phyloP scores from a whole-genome alignment of 495 filamentous ascomycete genomes.

The Penicillium coprophilum region DNA sequence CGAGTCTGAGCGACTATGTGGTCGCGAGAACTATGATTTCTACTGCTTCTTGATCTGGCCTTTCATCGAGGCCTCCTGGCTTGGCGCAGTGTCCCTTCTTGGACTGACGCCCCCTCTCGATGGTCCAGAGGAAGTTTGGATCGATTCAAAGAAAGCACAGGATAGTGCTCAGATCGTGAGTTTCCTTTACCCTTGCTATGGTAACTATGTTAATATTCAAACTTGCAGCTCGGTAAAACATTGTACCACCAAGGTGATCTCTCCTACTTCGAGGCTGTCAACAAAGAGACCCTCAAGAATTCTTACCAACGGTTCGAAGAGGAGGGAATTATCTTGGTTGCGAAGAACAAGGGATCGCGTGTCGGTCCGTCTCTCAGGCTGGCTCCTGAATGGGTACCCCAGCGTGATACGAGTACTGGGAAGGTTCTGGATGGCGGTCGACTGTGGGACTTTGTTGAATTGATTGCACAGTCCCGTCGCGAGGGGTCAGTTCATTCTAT shows the following conservation, averaged over 20 bases:
- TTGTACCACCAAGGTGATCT: constrained; percentile 97
- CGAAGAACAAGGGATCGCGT: constrained; percentile 60
- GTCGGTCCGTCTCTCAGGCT: constrained; percentile 60
- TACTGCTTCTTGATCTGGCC: constrained; percentile 99
- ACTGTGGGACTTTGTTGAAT: constrained; percentile 88
- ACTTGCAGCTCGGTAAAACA: constrained; percentile 80
- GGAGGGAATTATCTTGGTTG: constrained; percentile 79
- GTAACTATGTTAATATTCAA: constrained; percentile 21
- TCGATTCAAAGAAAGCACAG: constrained; percentile 74
- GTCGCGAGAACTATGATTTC: constrained; percentile 94
- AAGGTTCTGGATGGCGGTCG: constrained; percentile 65
- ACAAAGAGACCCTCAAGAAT: constrained; percentile 95
- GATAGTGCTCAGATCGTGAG: constrained; percentile 78
- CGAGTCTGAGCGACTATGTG: constrained; percentile 68
- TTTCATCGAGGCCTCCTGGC: constrained; percentile 91
- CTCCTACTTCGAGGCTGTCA: constrained; percentile 95
- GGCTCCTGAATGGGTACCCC: constrained; percentile 74
- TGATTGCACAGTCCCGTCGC: constrained; percentile 74
- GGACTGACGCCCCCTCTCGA: constrained; percentile 73
- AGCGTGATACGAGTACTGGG: constrained; percentile 59
- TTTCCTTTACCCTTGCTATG: not conserved
- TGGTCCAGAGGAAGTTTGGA: constrained; percentile 65
- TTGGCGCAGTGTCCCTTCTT: constrained; percentile 81
- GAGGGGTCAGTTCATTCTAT: constrained; percentile 61
- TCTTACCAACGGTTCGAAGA: constrained; percentile 84